phyloP scores from a whole-genome alignment of 805 yeast species.

The Wilhelminamyces savonicus region DNA sequence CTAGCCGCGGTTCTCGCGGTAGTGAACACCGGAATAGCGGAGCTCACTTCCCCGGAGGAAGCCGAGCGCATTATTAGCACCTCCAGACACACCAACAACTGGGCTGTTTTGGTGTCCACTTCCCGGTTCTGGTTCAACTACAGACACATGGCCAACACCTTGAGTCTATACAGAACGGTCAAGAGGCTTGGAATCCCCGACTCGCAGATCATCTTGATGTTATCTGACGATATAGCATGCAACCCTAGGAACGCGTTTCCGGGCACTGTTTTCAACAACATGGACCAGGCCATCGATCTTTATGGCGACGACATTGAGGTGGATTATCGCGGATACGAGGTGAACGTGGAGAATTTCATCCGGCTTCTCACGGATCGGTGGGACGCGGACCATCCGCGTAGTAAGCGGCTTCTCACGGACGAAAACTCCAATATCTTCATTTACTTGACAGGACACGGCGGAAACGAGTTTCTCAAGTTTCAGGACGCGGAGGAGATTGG shows the following conservation, averaged over 20 bases:
- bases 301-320: slow-evolving; percentile 95
- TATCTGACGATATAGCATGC: slow-evolving; percentile 96
- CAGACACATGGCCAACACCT: slow-evolving; percentile 94
- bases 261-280: slow-evolving; percentile 91
- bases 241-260: slow-evolving; percentile 94
- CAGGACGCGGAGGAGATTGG: slow-evolving; percentile 99
- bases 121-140: slow-evolving; percentile 98
- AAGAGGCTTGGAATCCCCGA: slow-evolving; percentile 96
- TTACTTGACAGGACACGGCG: slow-evolving; percentile 98
- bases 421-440: slow-evolving; percentile 91
- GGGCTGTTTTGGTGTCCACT: slow-evolving; percentile 92
- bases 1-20: neutral
- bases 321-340: slow-evolving; percentile 96
- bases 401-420: slow-evolving; percentile 85
- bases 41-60: slow-evolving; percentile 9
- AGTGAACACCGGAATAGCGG: slow-evolving; percentile 2
- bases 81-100: slow-evolving; percentile 56
- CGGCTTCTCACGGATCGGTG: slow-evolving; percentile 90
- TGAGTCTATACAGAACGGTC: slow-evolving; percentile 92
- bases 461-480: slow-evolving; percentile 92
- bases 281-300: slow-evolving; percentile 84
- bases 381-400: slow-evolving; percentile 90
- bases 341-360: slow-evolving; percentile 94
- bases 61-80: slow-evolving; percentile 18
- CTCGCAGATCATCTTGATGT: slow-evolving; percentile 92